Base-by-base conservation (phyloP, 768 basidiomycete genomes). In the Pleurotus pulmonarius region DNA sequence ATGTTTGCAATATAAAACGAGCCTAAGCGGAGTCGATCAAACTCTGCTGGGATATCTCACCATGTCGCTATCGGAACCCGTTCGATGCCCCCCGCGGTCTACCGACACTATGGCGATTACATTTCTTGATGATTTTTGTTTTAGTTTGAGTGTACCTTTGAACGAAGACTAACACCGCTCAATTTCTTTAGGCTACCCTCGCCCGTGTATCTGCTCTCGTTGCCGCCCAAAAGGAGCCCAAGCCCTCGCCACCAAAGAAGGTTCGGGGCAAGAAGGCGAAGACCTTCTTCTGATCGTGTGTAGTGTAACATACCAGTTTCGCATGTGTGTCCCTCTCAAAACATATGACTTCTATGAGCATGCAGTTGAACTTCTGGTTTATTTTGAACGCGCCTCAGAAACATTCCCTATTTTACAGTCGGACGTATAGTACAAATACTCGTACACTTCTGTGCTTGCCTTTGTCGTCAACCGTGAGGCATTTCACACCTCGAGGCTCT, bases 21-120 rank as follows among this genome's bases (percentile, higher is more conserved):
- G 70, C 70, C 70, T 65, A 58, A 39, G n/a, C 65, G 68, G 76
- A 78, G 78, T 67, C 78, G 82, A 83, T 86, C 86, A 85, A 83
- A 78, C 78, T 76, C 70, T 72, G 64, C 65, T 13, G 68, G 75
- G 76, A 74, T 69, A 80, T 58, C 75, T 76, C 79, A 75, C 80
- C 84, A 80, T 82, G 81, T 86, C 86, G 85, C 87, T 88, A 88
- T 88, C 86, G 86, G 86, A 70, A 74, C 70, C 77, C 83, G 85
- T 86, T 79, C 78, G 77, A 72, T 73, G 67, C 76, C 70, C 68
- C 57, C 67, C 79, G 86, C 82, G 80, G 78, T 65, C 67, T 69
- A 72, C 86, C 83, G 86, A 88, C 87, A 81, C 83, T 75, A 81
- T 86, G 86, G 80, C 77, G 81, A 77, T 85, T 58, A 88, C 85